Percentiles rank a stretch among this genome's conserved stretches.
Conservation (phyloP, 768 basidiomycete genomes). For the Suillus tomentosus region DNA sequence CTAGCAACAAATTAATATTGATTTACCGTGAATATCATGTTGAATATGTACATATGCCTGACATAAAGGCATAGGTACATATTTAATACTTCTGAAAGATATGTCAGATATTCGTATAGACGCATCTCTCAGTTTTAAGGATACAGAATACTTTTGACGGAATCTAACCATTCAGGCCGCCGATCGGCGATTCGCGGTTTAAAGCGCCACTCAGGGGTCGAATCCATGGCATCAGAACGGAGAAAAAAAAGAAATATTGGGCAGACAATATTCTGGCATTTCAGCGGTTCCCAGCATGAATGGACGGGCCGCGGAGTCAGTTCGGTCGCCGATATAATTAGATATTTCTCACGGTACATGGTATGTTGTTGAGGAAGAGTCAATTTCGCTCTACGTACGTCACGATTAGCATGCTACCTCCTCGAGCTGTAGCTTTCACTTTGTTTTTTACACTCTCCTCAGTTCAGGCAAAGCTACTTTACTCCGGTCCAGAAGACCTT, state of each 20-base stretch:
- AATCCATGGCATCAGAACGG: slow-evolving; percentile 5
- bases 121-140: not conserved
- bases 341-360: slow-evolving; percentile 22
- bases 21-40: slow-evolving; percentile 1
- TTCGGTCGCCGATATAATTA: slow-evolving; percentile 38
- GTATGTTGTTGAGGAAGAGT: slow-evolving; percentile 20
- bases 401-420: slow-evolving; percentile 14
- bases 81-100: not conserved
- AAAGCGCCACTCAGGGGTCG: slow-evolving; percentile 21
- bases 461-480: slow-evolving; percentile 42
- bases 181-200: slow-evolving; percentile 35
- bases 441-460: slow-evolving; percentile 21
- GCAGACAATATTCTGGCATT: slow-evolving; percentile 10
- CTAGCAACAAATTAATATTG: slow-evolving; percentile 9
- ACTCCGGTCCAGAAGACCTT: slow-evolving; percentile 78
- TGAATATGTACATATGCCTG: not conserved
- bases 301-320: slow-evolving; percentile 32
- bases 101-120: not conserved
- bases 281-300: slow-evolving; percentile 1
- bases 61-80: not conserved
- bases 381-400: slow-evolving; percentile 5
- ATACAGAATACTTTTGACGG: slow-evolving; percentile 7
- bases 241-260: slow-evolving; percentile 7
- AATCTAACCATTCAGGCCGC: slow-evolving; percentile 17
- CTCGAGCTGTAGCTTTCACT: slow-evolving; percentile 18